Evolutionary conservation across 2,329 filamentous ascomycete species (phyloP), one percentile per base, ranked within the genome.

Genomic region (Clonostachys sp.): DNA sequence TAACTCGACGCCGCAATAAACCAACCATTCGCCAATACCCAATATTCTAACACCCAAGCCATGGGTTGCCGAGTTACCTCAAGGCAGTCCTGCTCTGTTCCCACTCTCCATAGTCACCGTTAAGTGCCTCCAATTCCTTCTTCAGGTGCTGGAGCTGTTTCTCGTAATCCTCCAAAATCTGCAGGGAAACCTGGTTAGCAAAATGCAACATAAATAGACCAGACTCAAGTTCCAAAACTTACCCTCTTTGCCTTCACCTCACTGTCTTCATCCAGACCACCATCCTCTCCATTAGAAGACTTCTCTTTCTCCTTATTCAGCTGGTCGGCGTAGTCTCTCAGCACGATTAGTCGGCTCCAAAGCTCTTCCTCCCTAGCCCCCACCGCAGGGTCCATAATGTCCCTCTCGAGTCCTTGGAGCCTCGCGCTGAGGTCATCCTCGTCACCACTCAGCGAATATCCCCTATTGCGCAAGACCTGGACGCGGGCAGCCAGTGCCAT

Each of bases 81-180:
- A 41, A 20, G 16, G 47, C 34, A 16, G 17, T 68, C 46, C 72
- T 69, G 51, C 73, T 74, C 58, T 71, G 73, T 54, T 80, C 74
- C 77, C 78, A 82, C 24, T 74, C 68, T 12, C 73, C 69, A 50
- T 75, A 81, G 51, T 82, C 80, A 40, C 75, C 72, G 55, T 78
- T 78, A 53, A 84, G 72, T 45, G 79, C 74, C 60, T 86, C 84
- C 13, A 85, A 72, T 61, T 90, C 85, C 61, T 84, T 85, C 66
- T 84, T 87, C 52, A 95, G 72, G 61, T 91, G 86, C 60, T 80
- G 74, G 34, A 94, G 74, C 70, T 92, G 88, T 62, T 84, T 87
- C 63, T 91, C 86, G 63, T 91, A 92, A 60, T 91, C 87, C 58
- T 87, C 84, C 57, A 92, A 68, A 42, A 92, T 85, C 86, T 90